Conservation (phyloP, 1,284 basidiomycete genomes). For the Sporisorium graminicola region DNA sequence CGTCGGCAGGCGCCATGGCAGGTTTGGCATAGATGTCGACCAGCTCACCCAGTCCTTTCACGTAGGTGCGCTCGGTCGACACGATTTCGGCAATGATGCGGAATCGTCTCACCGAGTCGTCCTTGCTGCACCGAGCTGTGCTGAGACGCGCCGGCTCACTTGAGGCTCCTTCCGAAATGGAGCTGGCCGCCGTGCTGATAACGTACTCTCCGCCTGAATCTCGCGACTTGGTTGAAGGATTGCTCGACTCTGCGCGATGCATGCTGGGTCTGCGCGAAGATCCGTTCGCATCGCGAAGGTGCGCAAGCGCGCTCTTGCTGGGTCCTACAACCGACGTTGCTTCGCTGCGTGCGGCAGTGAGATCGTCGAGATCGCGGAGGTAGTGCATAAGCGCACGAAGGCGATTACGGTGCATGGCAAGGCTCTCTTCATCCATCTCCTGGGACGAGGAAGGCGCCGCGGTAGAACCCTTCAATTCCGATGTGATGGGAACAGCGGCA, state of each 20-base stretch:
- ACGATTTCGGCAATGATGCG: slow-evolving; percentile 69
- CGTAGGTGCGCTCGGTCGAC: slow-evolving; percentile 94
- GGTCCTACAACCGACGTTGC: slow-evolving; percentile 28
- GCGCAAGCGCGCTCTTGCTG: slow-evolving; percentile 33
- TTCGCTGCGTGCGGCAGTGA: slow-evolving; percentile 69
- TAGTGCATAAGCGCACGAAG: slow-evolving; percentile 93
- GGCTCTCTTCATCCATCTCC: slow-evolving; percentile 42
- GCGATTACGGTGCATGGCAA: slow-evolving; percentile 76
- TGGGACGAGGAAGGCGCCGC: background rate
- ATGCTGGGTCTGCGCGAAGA: slow-evolving; percentile 35
- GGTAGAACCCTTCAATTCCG: background rate
- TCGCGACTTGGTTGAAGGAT: slow-evolving; percentile 42
- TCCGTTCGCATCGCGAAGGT: slow-evolving; percentile 23
- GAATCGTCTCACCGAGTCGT: slow-evolving; percentile 66
- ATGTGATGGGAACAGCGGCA: background rate
- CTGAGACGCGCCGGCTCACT: slow-evolving; percentile 23
- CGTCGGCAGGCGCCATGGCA: slow-evolving; percentile 76
- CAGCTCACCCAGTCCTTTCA: slow-evolving; percentile 89
- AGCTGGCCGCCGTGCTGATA: slow-evolving; percentile 38
- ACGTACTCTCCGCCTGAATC: slow-evolving; percentile 38
- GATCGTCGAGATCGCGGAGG: slow-evolving; percentile 91
- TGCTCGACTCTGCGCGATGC: slow-evolving; percentile 46
- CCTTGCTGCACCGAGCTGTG: slow-evolving; percentile 52
- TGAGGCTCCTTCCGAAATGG: slow-evolving; percentile 23
- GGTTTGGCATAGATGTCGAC: slow-evolving; percentile 95